Evolutionary conservation across 2,329 filamentous ascomycete genomes (phyloP), one percentile per base, ranked within the genome.

Genomic region (Verticillium zaregamsianum): DNA sequence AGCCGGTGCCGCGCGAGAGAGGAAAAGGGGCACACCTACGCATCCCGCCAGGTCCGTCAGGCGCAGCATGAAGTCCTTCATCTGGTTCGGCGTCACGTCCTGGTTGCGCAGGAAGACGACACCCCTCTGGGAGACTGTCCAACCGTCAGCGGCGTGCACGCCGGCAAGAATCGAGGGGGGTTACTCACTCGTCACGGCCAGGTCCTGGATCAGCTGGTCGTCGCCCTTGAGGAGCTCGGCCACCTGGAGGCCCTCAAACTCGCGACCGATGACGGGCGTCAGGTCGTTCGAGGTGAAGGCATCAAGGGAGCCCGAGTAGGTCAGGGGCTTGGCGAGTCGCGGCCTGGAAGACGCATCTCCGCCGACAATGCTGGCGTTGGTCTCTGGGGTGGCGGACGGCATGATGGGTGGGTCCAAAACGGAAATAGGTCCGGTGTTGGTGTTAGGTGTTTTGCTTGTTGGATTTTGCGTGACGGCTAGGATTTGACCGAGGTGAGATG

Each of bases 141-240:
- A 52, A 8, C 33, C 20, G 52, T 62, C 45, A 62, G 55, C 6
- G 3, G 32, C 11, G 23, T 25, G 28, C 3, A 28, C 14, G 8
- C 20, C 33, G 28, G 17, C 52, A 60, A 40, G 35, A 6, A 28
- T 61, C 2, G 20, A n/a, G 33, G 37, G 35, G 28, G 32, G 23
- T 17, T 9, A 40, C 63, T 60, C 55, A 66, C 64, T 79, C 3
- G 80, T 84, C 60, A 82, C 79, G 23, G 82, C 83, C 20, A 87
- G 73, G 65, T 86, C 84, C 20, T 78, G 79, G 37, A 86, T 75
- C 58, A 82, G 73, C 20, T 78, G 74, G 49, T 86, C 82, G 54
- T 76, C 73, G 59, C 68, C 71, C 60, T 68, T 66, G 45, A 77
- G 65, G 33, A 77, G 60, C 68, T 74, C 68, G 17, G 64, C 67